Evolutionary conservation across 805 yeast genomes (phyloP).

Genomic region (Pichia exigua): DNA sequence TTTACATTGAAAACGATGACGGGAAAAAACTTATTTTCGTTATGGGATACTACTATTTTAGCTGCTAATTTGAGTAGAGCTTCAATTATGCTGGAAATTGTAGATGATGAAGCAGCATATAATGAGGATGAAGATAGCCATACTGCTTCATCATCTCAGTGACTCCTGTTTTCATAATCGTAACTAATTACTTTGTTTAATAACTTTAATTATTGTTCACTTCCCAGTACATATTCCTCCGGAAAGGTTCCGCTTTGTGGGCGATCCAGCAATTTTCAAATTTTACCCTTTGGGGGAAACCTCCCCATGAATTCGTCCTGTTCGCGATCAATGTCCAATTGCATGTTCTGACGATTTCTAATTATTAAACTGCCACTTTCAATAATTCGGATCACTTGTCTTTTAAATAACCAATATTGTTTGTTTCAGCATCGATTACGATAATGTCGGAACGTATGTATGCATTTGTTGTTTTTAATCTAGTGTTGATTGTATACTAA

Average conservation of each 20-base stretch:
- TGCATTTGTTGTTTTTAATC: background rate
- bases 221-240: no score
- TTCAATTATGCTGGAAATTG: slow-evolving; percentile 59
- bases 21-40: slow-evolving; percentile 48
- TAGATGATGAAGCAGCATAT: slow-evolving; percentile 20
- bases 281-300: no score
- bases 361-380: background rate
- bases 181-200: no score
- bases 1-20: slow-evolving; percentile 55
- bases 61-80: slow-evolving; percentile 81
- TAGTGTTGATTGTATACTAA: background rate
- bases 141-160: no score
- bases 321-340: background rate
- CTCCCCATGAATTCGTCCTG: background rate
- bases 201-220: no score
- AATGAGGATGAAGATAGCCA: no score
- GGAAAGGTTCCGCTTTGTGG: no score
- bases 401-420: background rate
- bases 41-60: slow-evolving; percentile 49
- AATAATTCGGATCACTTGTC: background rate
- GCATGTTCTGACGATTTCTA: background rate
- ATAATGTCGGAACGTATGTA: slow-evolving; percentile 2
- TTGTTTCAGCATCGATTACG: background rate
- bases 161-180: no score
- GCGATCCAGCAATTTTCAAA: background rate